These are phyloP conservation scores for Halenospora varia DNA, from an alignment of 495 filamentous ascomycete genomes.

Conservation along the genomic window DNA sequence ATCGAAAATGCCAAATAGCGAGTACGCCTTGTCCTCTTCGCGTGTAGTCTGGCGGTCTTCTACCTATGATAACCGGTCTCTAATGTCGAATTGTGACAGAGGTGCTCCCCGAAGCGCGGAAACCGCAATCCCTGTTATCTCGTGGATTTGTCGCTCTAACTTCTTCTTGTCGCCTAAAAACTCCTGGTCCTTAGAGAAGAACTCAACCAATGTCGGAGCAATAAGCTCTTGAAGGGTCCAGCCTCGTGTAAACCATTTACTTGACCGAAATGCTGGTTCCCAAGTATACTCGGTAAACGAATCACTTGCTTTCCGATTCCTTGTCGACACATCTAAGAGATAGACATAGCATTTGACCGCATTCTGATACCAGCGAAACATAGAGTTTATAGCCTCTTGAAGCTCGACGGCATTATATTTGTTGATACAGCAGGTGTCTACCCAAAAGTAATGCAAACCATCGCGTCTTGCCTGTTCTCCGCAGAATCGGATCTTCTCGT, in stretches of 20 bases:
- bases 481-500: neutral
- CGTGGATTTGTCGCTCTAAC: neutral
- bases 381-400: neutral
- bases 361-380: neutral
- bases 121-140: neutral
- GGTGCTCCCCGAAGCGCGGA: neutral
- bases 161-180: neutral
- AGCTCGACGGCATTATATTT: neutral
- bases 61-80: neutral
- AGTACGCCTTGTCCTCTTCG: neutral
- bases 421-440: neutral
- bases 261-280: neutral
- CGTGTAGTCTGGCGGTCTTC: neutral
- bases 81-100: neutral
- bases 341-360: neutral
- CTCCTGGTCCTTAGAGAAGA: neutral
- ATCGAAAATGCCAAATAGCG: neutral
- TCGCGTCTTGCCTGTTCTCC: neutral
- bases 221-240: neutral
- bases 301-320: neutral
- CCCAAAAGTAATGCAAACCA: neutral
- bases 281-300: neutral
- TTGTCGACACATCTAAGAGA: neutral
- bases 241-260: neutral
- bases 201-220: neutral